Percentiles rank a stretch among this genome's conserved stretches.
phyloP scores from a whole-genome alignment of 495 filamentous ascomycete genomes.

The Talaromyces nanjingensis region DNA sequence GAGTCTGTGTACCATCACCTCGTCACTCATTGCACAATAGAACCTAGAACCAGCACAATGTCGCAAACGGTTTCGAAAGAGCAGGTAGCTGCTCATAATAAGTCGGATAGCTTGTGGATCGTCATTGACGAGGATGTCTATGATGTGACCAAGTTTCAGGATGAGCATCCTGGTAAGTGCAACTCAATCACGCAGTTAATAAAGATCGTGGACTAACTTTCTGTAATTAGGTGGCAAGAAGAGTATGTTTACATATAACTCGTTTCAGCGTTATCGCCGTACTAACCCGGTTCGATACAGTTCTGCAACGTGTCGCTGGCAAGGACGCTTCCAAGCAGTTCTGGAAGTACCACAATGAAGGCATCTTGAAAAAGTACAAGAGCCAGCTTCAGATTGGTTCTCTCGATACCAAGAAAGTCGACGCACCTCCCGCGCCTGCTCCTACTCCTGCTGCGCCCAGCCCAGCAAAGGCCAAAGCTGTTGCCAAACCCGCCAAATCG shows the following conservation, averaged over 20 bases:
- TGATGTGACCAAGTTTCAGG: constrained; percentile 88
- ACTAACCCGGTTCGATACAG: constrained; percentile 23
- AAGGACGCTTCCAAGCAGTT: constrained; percentile 98
- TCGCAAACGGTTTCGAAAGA: constrained; percentile 74
- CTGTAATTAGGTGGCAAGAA: constrained; percentile 78
- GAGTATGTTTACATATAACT: constrained; percentile 45
- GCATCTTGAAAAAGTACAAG: constrained; percentile 94
- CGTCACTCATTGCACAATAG: not conserved
- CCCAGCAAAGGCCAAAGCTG: constrained; percentile 45
- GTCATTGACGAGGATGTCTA: constrained; percentile 95
- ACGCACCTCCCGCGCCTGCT: constrained; percentile 43
- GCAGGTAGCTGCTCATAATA: constrained; percentile 89
- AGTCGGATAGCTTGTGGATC: constrained; percentile 77
- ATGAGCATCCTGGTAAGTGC: constrained; percentile 76
- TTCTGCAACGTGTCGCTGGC: constrained; percentile 85
- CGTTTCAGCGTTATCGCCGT: not conserved
- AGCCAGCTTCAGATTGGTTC: constrained; percentile 81
- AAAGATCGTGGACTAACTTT: constrained; percentile 14
- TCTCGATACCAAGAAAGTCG: constrained; percentile 72
- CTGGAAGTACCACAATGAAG: constrained; percentile 98
- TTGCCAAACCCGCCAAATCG: constrained; percentile 35
- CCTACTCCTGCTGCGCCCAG: constrained; percentile 47
- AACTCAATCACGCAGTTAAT: not conserved
- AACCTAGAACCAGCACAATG: constrained; percentile 44
- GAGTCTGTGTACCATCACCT: not conserved